These are phyloP conservation scores for Alternaria infectoria DNA, from an alignment of 2,329 filamentous ascomycete genomes.

Conservation along the genomic window DNA sequence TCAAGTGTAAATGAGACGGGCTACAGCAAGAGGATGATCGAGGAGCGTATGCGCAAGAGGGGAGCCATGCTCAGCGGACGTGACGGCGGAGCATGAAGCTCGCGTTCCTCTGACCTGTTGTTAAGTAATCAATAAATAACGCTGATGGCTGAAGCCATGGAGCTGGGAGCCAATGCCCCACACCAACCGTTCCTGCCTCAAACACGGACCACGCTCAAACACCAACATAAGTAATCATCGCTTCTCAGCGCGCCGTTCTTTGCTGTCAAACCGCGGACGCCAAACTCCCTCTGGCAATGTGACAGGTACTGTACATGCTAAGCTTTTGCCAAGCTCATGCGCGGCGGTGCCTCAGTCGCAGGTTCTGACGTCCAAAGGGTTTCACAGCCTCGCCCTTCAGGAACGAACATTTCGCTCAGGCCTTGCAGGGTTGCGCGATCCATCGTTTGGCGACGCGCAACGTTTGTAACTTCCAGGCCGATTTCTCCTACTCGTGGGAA, in stretches of 20 bases:
- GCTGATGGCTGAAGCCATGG: neutral
- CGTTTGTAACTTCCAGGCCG: slow-evolving; percentile 16
- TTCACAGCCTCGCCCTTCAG: slow-evolving; percentile 20
- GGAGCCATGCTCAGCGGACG: slow-evolving; percentile 13
- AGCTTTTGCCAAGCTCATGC: slow-evolving; percentile 30
- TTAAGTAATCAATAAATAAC: slow-evolving; percentile 7
- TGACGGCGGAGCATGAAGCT: slow-evolving; percentile 2
- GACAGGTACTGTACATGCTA: slow-evolving; percentile 19
- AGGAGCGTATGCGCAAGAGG: slow-evolving; percentile 25
- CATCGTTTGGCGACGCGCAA: slow-evolving; percentile 19
- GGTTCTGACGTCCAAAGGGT: slow-evolving; percentile 25
- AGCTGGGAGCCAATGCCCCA: neutral
- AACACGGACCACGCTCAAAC: slow-evolving; percentile 1
- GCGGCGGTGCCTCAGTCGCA: slow-evolving; percentile 12
- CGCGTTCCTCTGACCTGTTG: neutral
- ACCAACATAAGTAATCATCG: neutral
- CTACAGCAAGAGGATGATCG: slow-evolving; percentile 28
- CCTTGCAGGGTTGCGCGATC: slow-evolving; percentile 1
- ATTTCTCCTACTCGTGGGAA: slow-evolving; percentile 20
- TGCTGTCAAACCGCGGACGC: neutral
- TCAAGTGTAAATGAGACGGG: slow-evolving; percentile 4
- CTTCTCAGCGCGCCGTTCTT: neutral
- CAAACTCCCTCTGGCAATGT: slow-evolving; percentile 3
- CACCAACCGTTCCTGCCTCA: neutral
- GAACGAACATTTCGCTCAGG: slow-evolving; percentile 6